Evolutionary conservation across 352 stramenopile species (phyloP).

Genomic region (Phytophthora foliorum): DNA sequence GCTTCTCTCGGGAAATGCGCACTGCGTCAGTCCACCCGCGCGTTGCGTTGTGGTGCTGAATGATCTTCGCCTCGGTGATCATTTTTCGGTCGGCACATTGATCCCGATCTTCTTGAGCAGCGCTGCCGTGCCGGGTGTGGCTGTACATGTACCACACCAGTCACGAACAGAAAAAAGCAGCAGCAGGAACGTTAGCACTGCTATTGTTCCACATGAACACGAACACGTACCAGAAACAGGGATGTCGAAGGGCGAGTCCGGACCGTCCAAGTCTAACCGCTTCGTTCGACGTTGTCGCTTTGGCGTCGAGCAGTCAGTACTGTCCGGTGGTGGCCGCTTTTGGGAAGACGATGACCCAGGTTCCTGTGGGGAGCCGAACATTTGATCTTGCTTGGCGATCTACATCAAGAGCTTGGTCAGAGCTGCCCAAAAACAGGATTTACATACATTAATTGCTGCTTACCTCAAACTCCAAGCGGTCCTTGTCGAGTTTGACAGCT

Average conservation of each 20-base stretch:
- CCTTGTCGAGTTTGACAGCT: conserved; percentile 67
- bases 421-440: not conserved
- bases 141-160: conserved; percentile 28
- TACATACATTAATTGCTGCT: conserved; percentile 32
- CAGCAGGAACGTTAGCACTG: not conserved
- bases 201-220: too few relatives aligned
- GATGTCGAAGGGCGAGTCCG: conserved; percentile 46
- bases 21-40: conserved; percentile 1
- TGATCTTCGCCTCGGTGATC: conserved; percentile 8
- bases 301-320: conserved; percentile 21
- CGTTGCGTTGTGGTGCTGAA: conserved; percentile 8
- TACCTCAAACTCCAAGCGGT: conserved; percentile 71
- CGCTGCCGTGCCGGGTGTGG: conserved; percentile 47
- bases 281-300: conserved; percentile 29
- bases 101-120: conserved; percentile 59
- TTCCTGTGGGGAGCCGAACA: conserved; percentile 27
- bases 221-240: conserved; percentile 51
- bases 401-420: conserved; percentile 28
- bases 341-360: not conserved
- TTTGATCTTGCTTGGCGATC: conserved; percentile 53
- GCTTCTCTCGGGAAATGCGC: conserved; percentile 6
- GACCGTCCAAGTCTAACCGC: conserved; percentile 9
- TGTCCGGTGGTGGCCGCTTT: conserved; percentile 17
- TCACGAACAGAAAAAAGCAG: conserved; percentile 18
- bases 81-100: conserved; percentile 41